Evolutionary conservation across 1,139 yeast species (phyloP).

Genomic region (Diutina neorugosa): DNA sequence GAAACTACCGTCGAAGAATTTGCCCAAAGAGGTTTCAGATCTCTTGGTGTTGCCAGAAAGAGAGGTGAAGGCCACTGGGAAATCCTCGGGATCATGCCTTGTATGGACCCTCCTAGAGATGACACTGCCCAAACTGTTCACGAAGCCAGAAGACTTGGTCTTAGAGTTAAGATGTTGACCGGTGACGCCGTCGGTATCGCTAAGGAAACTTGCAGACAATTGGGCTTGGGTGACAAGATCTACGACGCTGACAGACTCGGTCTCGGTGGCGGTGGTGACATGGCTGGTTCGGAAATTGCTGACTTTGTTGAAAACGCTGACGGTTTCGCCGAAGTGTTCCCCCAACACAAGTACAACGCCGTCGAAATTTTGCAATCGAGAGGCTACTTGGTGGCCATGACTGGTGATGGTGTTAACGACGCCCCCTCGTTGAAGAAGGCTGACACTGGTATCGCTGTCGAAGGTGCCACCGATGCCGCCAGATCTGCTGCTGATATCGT

Average conservation of each 20-base stretch:
- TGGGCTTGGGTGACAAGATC: constrained; percentile 93
- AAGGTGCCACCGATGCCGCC: constrained; percentile 95
- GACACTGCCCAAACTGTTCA: constrained; percentile 93
- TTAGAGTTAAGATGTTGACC: constrained; percentile 94
- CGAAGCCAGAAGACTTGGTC: constrained; percentile 90
- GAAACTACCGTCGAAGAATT: constrained; percentile 96
- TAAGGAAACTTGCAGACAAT: constrained; percentile 96
- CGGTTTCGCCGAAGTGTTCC: constrained; percentile 97
- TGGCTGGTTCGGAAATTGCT: constrained; percentile 94
- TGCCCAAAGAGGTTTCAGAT: constrained; percentile 97
- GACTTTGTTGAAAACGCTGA: constrained; percentile 94
- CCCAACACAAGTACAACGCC: constrained; percentile 89
- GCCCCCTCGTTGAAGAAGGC: constrained; percentile 95
- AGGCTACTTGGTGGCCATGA: constrained; percentile 95
- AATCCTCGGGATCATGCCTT: constrained; percentile 94
- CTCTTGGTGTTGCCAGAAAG: constrained; percentile 98
- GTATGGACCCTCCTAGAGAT: constrained; percentile 98
- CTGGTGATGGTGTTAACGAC: constrained; percentile 98
- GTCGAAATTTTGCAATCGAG: constrained; percentile 83
- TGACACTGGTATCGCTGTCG: constrained; percentile 95
- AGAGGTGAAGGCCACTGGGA: constrained; percentile 99
- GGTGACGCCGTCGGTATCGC: constrained; percentile 99
- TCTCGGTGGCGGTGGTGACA: constrained; percentile 92
- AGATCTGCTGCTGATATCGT: constrained; percentile 95
- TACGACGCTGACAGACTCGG: constrained; percentile 96